Percentiles rank a stretch among this genome's conserved stretches.
Conservation (phyloP, 2,329 filamentous ascomycete species). For the Colletotrichum eremochloae region DNA sequence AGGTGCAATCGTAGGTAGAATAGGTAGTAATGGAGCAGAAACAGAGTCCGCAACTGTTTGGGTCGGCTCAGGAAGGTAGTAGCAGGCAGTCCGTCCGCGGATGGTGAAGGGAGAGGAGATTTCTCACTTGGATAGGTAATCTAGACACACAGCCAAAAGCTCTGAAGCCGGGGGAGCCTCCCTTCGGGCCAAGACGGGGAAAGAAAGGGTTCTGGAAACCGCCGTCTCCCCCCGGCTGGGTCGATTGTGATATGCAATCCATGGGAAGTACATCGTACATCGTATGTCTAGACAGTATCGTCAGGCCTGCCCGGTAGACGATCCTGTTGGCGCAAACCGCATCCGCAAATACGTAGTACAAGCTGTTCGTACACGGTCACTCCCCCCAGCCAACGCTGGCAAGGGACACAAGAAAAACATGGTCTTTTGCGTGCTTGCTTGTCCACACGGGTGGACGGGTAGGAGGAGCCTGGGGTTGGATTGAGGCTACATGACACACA, state of each 20-base stretch:
- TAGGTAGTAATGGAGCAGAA: not conserved
- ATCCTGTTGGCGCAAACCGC: not conserved
- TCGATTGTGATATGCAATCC: not conserved
- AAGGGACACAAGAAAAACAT: constrained; percentile 23
- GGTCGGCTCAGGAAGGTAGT: not conserved
- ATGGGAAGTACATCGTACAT: no score
- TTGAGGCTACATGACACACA: constrained; percentile 8
- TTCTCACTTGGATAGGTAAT: not conserved
- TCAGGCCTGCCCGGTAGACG: not conserved
- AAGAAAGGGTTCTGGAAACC: not conserved
- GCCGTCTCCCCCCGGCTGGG: not conserved
- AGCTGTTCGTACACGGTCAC: not conserved
- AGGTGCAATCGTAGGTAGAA: no score
- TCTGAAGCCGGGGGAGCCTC: not conserved
- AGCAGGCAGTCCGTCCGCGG: not conserved
- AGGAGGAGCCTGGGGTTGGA: constrained; percentile 14
- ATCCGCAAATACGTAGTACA: constrained; percentile 4
- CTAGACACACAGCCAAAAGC: not conserved
- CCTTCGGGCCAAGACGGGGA: not conserved
- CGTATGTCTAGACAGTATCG: no score
- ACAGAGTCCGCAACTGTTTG: not conserved
- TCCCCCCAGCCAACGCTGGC: not conserved
- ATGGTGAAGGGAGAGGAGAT: not conserved
- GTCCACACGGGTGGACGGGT: not conserved
- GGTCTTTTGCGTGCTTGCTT: constrained; percentile 20